These are phyloP conservation scores for Sporobolomyces pararoseus DNA, from an alignment of 768 basidiomycete species.

Conservation along the genomic window DNA sequence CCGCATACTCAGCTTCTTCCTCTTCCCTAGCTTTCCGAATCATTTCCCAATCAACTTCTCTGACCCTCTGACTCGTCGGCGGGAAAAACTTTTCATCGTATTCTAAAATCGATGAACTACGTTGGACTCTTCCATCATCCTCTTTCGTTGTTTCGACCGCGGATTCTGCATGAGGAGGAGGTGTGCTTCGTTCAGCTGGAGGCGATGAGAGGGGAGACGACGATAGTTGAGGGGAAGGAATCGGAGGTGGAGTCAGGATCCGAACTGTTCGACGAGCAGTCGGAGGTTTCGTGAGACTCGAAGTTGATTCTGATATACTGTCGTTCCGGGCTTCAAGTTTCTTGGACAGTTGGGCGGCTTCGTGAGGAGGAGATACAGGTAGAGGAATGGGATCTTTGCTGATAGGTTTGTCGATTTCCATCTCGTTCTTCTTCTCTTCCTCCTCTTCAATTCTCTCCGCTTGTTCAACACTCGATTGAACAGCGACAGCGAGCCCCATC, in stretches of 20 bases:
- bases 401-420: not conserved
- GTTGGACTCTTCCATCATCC: not conserved
- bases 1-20: not conserved
- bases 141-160: not conserved
- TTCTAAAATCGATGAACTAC: conserved; percentile 12
- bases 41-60: conserved; percentile 25
- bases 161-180: not conserved
- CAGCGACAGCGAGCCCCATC: too few species aligned
- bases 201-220: not conserved
- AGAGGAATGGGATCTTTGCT: not conserved
- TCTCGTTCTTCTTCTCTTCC: not conserved
- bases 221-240: too few species aligned
- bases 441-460: not conserved
- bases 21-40: not conserved
- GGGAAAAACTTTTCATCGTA: conserved; percentile 18
- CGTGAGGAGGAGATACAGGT: not conserved
- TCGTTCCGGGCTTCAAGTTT: too few species aligned
- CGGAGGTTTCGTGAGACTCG: not conserved
- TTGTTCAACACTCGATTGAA: too few species aligned
- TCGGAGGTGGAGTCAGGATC: not conserved
- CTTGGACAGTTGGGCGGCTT: too few species aligned
- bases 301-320: too few species aligned
- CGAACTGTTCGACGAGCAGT: not conserved
- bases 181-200: not conserved
- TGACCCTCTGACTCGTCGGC: conserved; percentile 31